Conservation (phyloP, 2,329 filamentous ascomycete genomes). For the Rutstroemia sp. region DNA sequence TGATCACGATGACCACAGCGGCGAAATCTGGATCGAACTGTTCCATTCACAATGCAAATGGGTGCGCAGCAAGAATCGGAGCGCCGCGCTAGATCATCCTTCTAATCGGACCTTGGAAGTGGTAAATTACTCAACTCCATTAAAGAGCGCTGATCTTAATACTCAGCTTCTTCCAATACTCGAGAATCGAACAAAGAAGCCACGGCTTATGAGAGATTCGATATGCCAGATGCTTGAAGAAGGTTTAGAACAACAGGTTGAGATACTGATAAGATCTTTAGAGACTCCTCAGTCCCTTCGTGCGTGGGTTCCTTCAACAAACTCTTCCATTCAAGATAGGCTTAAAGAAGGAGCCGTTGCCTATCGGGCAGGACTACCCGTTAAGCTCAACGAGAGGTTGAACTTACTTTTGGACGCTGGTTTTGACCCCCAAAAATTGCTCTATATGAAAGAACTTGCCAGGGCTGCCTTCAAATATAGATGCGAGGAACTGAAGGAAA, state of each 20-base stretch:
- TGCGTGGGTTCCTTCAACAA: slow-evolving; percentile 44
- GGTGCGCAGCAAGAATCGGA: slow-evolving; percentile 40
- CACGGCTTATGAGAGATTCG: slow-evolving; percentile 35
- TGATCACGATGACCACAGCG: slow-evolving; percentile 41
- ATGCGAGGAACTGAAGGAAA: slow-evolving; percentile 36
- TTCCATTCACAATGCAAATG: slow-evolving; percentile 65
- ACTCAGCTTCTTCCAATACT: slow-evolving; percentile 63
- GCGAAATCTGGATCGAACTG: slow-evolving; percentile 57
- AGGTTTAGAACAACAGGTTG: slow-evolving; percentile 45
- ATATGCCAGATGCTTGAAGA: slow-evolving; percentile 44
- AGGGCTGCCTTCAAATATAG: slow-evolving; percentile 14
- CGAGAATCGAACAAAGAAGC: slow-evolving; percentile 47
- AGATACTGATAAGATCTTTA: slow-evolving; percentile 44
- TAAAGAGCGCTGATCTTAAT: slow-evolving; percentile 52
- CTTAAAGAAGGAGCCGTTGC: slow-evolving; percentile 21
- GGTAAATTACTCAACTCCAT: slow-evolving; percentile 38
- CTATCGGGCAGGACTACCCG: slow-evolving; percentile 20
- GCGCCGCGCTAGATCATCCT: slow-evolving; percentile 28
- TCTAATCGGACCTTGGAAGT: slow-evolving; percentile 61
- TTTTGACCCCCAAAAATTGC: slow-evolving; percentile 44
- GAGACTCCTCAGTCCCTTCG: slow-evolving; percentile 42
- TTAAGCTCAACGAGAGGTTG: slow-evolving; percentile 39
- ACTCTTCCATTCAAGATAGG: slow-evolving; percentile 34
- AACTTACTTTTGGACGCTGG: slow-evolving; percentile 51
- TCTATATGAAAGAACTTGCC: slow-evolving; percentile 42